Evolutionary conservation across 148 eudicot genomes (phyloP).

Genomic region (Rhododendron henanense): DNA sequence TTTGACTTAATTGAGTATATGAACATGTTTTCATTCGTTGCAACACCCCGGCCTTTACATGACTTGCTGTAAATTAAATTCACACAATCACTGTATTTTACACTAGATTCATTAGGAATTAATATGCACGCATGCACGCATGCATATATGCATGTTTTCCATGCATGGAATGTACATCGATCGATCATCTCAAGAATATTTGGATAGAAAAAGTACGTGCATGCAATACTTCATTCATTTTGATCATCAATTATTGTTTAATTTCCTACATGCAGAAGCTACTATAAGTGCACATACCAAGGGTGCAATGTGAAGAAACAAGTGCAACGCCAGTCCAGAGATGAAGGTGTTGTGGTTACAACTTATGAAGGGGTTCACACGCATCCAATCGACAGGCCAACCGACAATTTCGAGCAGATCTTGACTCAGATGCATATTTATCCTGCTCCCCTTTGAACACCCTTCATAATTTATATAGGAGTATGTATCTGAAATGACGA

Average conservation of each 20-base stretch:
- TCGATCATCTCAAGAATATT: not conserved
- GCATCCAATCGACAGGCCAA: conserved; percentile 49
- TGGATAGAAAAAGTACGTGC: not conserved
- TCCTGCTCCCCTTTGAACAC: conserved; percentile 15
- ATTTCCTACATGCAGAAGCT: conserved; percentile 38
- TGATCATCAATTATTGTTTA: not conserved
- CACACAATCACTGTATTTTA: too few relatives aligned
- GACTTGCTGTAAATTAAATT: not conserved
- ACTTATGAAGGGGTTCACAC: conserved; percentile 70
- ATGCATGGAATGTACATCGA: not conserved
- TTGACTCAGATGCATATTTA: conserved; percentile 64
- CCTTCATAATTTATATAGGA: not conserved
- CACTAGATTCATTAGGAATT: not conserved
- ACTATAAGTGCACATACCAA: conserved; percentile 54
- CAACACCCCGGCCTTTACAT: not conserved
- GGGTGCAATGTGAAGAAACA: conserved; percentile 78
- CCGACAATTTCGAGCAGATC: conserved; percentile 65
- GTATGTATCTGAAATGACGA: not conserved
- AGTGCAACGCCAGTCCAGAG: conserved; percentile 54
- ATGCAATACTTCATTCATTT: too few relatives aligned
- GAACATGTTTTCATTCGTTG: not conserved
- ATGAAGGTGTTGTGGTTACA: conserved; percentile 61
- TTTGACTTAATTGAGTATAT: too few relatives aligned
- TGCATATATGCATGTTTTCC: not conserved
- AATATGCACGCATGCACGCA: too few relatives aligned